Base-by-base conservation (phyloP, 2,329 filamentous ascomycete species). In the Triangularia verruculosa region DNA sequence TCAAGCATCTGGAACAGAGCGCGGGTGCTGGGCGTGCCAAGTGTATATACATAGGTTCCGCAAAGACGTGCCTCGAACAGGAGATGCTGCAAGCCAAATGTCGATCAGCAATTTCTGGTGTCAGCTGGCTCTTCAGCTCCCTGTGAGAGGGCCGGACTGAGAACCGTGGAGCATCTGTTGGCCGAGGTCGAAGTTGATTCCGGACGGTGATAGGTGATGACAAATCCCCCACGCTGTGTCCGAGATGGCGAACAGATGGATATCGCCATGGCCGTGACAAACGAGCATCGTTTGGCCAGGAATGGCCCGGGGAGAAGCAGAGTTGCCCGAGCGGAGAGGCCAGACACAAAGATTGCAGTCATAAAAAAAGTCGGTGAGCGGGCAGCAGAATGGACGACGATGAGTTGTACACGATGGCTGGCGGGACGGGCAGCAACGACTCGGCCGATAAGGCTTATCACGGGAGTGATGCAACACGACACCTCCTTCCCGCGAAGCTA, bases 301-400 rank as follows among this genome's bases (percentile, higher is more conserved):
- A 53, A 52, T 32, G 32, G 28, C 20, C 22, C 13, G 27, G 30
- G 22, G 32, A 13, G 39, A 8, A 52, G 54, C 47, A 59, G 24
- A 27, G 39, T 34, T 54, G 28, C 15, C 39, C 39, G 39, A 20
- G 39, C 39, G n/a, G 39, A 20, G n/a, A 17, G 39, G 39, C 39
- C n/a, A 47, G 39, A 47, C n/a, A 52, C 60, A 20, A 20, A 58
- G 52, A 62, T 59, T 64, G 66, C 59, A 65, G 64, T 59, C 51
- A 59, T 55, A 66, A 67, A 47, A 43, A 47, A 68, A 67, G 64
- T 66, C 66, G 67, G 67, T 69, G 67, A 69, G 57, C 20, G 25
- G 28, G 34, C 54, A 51, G 25, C 7, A 20, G 24, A 54, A 54
- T 32, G 28, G 51, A 13, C 51, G 15, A 56, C 57, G 58, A 63